These are phyloP conservation scores for Lodderomyces oxycetoniae DNA, from an alignment of 1,139 yeast species.

Conservation along the genomic window DNA sequence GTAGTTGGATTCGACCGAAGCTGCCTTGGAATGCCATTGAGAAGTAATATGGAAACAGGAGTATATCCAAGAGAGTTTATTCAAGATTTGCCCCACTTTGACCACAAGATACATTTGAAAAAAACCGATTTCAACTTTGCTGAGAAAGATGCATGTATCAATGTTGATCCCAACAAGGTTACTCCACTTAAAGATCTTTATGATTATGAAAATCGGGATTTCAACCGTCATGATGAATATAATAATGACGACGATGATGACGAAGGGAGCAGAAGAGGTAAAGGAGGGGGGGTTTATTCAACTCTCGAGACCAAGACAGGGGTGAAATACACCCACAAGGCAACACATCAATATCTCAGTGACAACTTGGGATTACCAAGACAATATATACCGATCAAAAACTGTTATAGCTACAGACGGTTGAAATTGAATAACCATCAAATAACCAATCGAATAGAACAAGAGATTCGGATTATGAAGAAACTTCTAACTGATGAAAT, in stretches of 20 bases:
- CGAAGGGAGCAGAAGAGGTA: neutral
- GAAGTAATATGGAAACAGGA: constrained; percentile 15
- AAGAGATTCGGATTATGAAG: constrained; percentile 30
- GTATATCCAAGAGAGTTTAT: constrained; percentile 39
- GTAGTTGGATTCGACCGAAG: constrained; percentile 44
- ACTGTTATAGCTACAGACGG: constrained; percentile 28
- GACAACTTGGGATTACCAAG: constrained; percentile 18
- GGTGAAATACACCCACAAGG: constrained; percentile 1
- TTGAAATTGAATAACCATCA: constrained; percentile 20
- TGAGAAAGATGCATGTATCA: constrained; percentile 21
- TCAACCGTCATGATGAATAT: constrained; percentile 1
- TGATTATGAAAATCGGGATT: constrained; percentile 4
- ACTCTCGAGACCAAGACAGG: neutral
- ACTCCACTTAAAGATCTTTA: constrained; percentile 6
- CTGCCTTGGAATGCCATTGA: constrained; percentile 38
- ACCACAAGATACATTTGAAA: constrained; percentile 25
- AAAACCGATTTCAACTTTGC: constrained; percentile 39
- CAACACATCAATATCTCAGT: constrained; percentile 16
- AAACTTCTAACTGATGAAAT: constrained; percentile 31
- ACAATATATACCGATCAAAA: constrained; percentile 26
- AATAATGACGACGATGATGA: constrained; percentile 2
- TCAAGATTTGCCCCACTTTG: constrained; percentile 35
- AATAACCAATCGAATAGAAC: constrained; percentile 22
- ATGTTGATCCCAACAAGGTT: constrained; percentile 19
- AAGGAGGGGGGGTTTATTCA: constrained; percentile 1